Evolutionary conservation across 2,329 filamentous ascomycete species (phyloP).

Genomic region (Hymenoscyphus salicellus): DNA sequence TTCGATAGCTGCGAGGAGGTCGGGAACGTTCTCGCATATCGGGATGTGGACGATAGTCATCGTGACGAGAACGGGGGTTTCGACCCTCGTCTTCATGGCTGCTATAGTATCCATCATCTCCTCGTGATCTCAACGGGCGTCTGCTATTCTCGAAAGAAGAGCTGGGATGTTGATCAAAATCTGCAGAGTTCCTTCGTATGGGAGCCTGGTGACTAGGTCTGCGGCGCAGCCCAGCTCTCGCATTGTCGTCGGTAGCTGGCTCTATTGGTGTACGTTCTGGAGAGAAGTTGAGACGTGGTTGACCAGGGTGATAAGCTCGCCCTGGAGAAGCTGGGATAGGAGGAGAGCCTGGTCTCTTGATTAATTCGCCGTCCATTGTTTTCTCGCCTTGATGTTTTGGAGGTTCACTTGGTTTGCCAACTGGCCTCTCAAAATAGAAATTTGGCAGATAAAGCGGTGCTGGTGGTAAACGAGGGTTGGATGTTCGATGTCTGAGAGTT

Average conservation of each 20-base stretch:
- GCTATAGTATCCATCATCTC: slow-evolving; percentile 24
- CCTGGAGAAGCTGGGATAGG: slow-evolving; percentile 14
- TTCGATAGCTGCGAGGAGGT: slow-evolving; percentile 30
- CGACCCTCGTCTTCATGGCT: slow-evolving; percentile 17
- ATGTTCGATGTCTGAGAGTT: slow-evolving; percentile 19
- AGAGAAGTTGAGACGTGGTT: slow-evolving; percentile 16
- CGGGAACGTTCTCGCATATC: slow-evolving; percentile 28
- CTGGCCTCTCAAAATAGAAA: slow-evolving; percentile 19
- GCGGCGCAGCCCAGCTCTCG: slow-evolving; percentile 23
- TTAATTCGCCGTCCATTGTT: slow-evolving; percentile 21
- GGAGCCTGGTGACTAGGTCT: slow-evolving; percentile 20
- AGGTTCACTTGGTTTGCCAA: slow-evolving; percentile 24
- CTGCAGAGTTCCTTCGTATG: slow-evolving; percentile 21
- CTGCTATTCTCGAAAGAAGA: slow-evolving; percentile 13
- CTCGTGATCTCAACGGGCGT: slow-evolving; percentile 17
- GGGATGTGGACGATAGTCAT: slow-evolving; percentile 23
- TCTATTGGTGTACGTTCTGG: slow-evolving; percentile 26
- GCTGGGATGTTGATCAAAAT: slow-evolving; percentile 20
- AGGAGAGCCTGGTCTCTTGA: slow-evolving; percentile 21
- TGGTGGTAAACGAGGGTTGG: slow-evolving; percentile 16
- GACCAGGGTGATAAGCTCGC: slow-evolving; percentile 18
- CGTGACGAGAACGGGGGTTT: not conserved
- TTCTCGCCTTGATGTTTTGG: slow-evolving; percentile 21
- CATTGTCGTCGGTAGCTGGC: slow-evolving; percentile 11
- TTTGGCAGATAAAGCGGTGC: slow-evolving; percentile 13